Percentiles rank a stretch among this genome's conserved stretches.
Evolutionary conservation across 805 yeast species (phyloP).

Genomic region (Hanseniaspora clermontiae): DNA sequence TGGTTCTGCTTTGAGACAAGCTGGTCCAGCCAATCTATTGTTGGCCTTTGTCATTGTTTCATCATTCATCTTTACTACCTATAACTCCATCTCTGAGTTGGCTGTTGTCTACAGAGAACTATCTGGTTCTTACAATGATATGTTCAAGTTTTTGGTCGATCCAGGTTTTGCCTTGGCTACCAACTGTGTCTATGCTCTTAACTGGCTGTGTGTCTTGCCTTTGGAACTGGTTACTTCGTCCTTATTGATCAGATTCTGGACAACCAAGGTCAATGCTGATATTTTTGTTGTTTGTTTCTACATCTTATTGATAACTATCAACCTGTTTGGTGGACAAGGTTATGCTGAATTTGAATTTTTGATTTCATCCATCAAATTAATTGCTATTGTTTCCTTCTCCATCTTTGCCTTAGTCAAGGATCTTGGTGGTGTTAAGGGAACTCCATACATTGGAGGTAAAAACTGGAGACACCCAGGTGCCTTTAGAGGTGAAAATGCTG

Average conservation of each 20-base stretch:
- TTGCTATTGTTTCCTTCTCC: slow-evolving; percentile 48
- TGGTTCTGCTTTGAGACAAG: slow-evolving; percentile 43
- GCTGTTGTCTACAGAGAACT: slow-evolving; percentile 52
- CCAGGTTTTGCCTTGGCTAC: slow-evolving; percentile 60
- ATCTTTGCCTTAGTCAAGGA: slow-evolving; percentile 44
- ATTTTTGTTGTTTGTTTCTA: slow-evolving; percentile 49
- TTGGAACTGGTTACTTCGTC: slow-evolving; percentile 55
- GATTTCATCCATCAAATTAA: slow-evolving; percentile 44
- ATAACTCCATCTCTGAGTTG: slow-evolving; percentile 54
- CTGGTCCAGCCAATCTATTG: slow-evolving; percentile 54
- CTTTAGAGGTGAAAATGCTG: slow-evolving; percentile 28
- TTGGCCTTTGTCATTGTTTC: slow-evolving; percentile 52
- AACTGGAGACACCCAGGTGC: slow-evolving; percentile 47
- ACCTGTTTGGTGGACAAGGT: slow-evolving; percentile 43
- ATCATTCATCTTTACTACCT: slow-evolving; percentile 45
- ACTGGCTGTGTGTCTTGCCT: slow-evolving; percentile 53
- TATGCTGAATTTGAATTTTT: slow-evolving; percentile 60
- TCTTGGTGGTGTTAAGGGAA: slow-evolving; percentile 43
- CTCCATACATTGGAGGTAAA: slow-evolving; percentile 38
- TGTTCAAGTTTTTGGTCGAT: slow-evolving; percentile 50
- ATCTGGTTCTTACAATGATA: slow-evolving; percentile 50
- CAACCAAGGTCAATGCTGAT: slow-evolving; percentile 36
- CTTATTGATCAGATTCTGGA: slow-evolving; percentile 45
- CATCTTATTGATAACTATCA: slow-evolving; percentile 36
- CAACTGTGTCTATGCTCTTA: slow-evolving; percentile 59